These are phyloP conservation scores for Penicillium polonicum DNA, from an alignment of 2,329 filamentous ascomycete species.

Conservation along the genomic window DNA sequence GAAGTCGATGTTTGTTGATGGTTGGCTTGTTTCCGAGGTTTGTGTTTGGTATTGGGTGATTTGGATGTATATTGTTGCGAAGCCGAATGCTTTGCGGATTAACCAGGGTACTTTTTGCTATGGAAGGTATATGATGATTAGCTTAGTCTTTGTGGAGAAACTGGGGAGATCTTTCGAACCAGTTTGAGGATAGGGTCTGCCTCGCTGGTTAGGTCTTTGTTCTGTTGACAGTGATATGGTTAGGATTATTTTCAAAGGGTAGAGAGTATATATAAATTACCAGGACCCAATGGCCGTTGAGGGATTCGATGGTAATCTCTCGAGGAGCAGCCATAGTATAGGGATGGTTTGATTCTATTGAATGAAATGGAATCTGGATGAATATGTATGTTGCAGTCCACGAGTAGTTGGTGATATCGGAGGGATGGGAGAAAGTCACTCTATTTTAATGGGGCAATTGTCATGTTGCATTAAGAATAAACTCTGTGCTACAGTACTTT, in stretches of 20 bases:
- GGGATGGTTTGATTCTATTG: not conserved
- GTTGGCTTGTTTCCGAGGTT: not conserved
- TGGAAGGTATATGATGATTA: not conserved
- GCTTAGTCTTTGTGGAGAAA: not conserved
- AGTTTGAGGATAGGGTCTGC: not conserved
- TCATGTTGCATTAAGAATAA: not conserved
- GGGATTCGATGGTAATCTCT: not conserved
- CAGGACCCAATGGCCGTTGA: constrained; percentile 2
- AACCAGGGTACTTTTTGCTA: constrained; percentile 6
- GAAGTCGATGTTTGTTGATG: not conserved
- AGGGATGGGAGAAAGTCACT: not conserved
- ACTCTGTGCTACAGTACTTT: not conserved
- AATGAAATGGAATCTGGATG: not conserved
- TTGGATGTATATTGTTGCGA: constrained; percentile 3
- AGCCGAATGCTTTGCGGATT: constrained; percentile 1
- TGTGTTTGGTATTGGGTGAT: not conserved
- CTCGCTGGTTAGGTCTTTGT: constrained; percentile 1
- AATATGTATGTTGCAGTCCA: not conserved
- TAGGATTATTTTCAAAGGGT: not conserved
- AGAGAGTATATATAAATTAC: not conserved
- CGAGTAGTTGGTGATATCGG: not conserved
- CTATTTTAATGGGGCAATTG: not conserved
- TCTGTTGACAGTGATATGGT: not conserved
- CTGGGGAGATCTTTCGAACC: not conserved
- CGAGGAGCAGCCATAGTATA: constrained; percentile 1